These are phyloP conservation scores for Diplosphaera chodatii DNA, from an alignment of 139 green algal genomes.

Conservation along the genomic window DNA sequence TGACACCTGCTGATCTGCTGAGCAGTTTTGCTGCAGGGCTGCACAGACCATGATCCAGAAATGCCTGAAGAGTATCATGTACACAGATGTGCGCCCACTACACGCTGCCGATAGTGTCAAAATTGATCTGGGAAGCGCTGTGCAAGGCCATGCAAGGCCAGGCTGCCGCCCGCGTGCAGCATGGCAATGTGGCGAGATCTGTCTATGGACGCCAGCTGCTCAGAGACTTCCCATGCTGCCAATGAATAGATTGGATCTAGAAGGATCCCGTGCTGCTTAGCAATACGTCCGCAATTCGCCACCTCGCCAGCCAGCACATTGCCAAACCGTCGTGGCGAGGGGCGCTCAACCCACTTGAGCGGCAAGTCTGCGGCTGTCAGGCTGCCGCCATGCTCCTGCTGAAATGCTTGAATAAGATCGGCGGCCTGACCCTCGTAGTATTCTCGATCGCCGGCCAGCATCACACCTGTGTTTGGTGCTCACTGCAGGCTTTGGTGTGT, in stretches of 20 bases:
- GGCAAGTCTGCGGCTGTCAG: conserved; percentile 9
- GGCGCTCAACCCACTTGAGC: conserved; percentile 30
- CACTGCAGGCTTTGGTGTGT: no score
- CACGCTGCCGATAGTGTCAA: no score
- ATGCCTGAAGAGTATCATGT: no score
- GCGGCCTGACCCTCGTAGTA: conserved; percentile 40
- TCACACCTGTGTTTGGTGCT: no score
- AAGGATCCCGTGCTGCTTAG: conserved; percentile 44
- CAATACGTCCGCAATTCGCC: conserved; percentile 30
- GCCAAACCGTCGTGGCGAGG: conserved; percentile 41
- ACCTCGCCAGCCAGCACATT: conserved; percentile 53
- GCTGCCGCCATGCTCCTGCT: background rate
- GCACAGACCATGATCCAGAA: no score
- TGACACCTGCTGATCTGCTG: no score
- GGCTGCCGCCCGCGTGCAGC: conserved; percentile 43
- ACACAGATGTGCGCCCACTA: no score
- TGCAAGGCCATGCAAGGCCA: conserved; percentile 43
- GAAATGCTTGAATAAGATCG: conserved; percentile 19
- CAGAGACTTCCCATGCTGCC: conserved; percentile 55
- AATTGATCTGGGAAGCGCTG: conserved; percentile 39
- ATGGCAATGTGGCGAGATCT: no score
- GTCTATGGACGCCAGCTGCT: no score
- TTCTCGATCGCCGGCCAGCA: conserved; percentile 29
- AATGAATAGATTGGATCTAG: conserved; percentile 72
- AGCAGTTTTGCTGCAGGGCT: no score